Percentiles rank a stretch among this genome's conserved stretches.
These are phyloP conservation scores for Sambucus nigra DNA, from an alignment of 129 eudicot genomes.

Conservation along the genomic window DNA sequence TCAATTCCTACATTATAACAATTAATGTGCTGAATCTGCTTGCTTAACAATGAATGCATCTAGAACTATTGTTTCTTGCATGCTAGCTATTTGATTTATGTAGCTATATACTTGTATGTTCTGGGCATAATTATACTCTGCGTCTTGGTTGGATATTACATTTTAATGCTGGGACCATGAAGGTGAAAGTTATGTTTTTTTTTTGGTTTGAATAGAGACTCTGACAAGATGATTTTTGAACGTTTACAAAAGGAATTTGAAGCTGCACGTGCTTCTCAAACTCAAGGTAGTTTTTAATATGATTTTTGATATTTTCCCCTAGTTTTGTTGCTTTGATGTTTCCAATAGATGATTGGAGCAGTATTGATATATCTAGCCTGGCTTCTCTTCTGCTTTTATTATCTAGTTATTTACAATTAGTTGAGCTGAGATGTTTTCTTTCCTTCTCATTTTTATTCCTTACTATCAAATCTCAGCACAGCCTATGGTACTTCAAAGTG, in stretches of 20 bases:
- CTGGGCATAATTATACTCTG: not conserved
- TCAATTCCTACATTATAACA: no score
- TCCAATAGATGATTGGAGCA: not conserved
- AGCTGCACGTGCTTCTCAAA: conserved; percentile 75
- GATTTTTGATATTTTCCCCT: no score
- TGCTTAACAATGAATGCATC: no score
- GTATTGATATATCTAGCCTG: not conserved
- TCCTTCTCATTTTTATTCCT: not conserved
- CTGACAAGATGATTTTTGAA: conserved; percentile 86
- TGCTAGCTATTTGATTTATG: no score
- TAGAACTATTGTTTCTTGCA: no score
- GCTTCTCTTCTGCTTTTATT: not conserved
- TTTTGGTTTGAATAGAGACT: conserved; percentile 42
- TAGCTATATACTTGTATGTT: no score
- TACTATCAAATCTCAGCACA: no score
- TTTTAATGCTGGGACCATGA: no score
- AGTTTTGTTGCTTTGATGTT: no score
- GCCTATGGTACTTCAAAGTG: no score
- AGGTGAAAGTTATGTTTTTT: not conserved
- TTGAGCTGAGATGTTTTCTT: not conserved
- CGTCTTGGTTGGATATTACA: not conserved
- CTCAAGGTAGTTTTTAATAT: conserved; percentile 44
- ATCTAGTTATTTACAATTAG: not conserved
- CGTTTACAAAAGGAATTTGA: conserved; percentile 88
- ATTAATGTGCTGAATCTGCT: no score